Evolutionary conservation across 345 rosid genomes (phyloP).

Genomic region (Jatropha curcas): DNA sequence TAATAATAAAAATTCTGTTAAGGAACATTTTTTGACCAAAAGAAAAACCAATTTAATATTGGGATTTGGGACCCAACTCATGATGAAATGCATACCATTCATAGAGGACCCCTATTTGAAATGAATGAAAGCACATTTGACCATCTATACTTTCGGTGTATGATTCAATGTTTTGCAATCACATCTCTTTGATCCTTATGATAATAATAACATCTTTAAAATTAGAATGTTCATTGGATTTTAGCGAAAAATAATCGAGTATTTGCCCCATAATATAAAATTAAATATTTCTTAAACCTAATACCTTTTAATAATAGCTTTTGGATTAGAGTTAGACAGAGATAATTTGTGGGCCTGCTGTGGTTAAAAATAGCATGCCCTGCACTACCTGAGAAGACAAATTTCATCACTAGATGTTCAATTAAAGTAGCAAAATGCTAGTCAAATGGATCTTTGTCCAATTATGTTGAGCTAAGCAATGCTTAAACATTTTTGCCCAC

Average conservation of each 20-base stretch:
- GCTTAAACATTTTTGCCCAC: background rate
- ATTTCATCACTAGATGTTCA: background rate
- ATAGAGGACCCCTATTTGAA: background rate
- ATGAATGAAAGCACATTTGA: slow-evolving; percentile 20
- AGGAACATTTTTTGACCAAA: background rate
- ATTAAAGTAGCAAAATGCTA: background rate
- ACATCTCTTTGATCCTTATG: background rate
- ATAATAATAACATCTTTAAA: too few species aligned
- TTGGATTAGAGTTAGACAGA: background rate
- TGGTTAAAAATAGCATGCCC: background rate
- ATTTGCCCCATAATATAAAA: too few species aligned
- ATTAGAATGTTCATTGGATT: too few species aligned
- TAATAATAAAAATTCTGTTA: background rate
- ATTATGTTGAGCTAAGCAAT: background rate
- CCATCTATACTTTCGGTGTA: slow-evolving; percentile 19
- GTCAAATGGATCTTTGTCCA: slow-evolving; percentile 10
- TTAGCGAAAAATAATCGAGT: too few species aligned
- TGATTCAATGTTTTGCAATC: slow-evolving; percentile 8
- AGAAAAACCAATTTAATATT: background rate
- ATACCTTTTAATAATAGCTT: too few species aligned
- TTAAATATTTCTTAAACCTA: too few species aligned
- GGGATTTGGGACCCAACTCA: slow-evolving; percentile 13
- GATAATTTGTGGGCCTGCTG: background rate
- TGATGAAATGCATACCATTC: slow-evolving; percentile 10
- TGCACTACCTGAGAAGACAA: background rate